phyloP scores from a whole-genome alignment of 768 basidiomycete genomes.

The Dendrothele bispora region DNA sequence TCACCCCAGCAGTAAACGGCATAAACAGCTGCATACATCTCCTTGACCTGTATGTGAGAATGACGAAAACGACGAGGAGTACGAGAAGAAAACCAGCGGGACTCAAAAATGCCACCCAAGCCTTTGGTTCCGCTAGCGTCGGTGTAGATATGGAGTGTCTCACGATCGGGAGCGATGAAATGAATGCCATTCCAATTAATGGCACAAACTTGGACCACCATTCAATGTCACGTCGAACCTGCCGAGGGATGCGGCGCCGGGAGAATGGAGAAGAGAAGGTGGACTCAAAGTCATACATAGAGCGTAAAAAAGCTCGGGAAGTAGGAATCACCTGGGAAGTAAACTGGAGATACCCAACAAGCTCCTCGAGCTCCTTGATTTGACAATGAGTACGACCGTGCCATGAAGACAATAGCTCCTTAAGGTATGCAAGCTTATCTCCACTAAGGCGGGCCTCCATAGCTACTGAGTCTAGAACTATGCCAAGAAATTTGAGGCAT shows the following conservation, averaged over 20 bases:
- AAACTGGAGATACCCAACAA: not conserved
- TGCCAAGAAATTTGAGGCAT: conserved; percentile 16
- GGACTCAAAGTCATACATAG: conserved; percentile 1
- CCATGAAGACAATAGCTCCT: conserved; percentile 8
- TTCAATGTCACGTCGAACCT: not conserved
- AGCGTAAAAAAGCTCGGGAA: not conserved
- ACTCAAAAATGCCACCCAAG: not conserved
- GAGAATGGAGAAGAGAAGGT: not conserved
- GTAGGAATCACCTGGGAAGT: not conserved
- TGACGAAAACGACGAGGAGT: not conserved
- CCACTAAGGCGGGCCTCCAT: conserved; percentile 19
- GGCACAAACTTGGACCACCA: too few relatives aligned
- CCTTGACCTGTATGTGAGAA: conserved; percentile 6
- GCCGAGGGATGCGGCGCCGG: not conserved
- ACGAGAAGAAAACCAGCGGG: not conserved
- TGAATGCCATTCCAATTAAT: conserved; percentile 8
- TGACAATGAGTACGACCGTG: not conserved
- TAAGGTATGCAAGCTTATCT: conserved; percentile 16
- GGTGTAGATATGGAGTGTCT: not conserved
- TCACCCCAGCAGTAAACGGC: not conserved
- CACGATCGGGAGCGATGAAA: not conserved
- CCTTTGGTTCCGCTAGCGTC: not conserved
- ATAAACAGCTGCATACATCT: conserved; percentile 1
- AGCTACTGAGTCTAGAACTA: conserved; percentile 14
- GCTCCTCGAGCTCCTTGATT: conserved; percentile 14